Percentiles rank a stretch among this genome's conserved stretches.
These are phyloP conservation scores for Termitomyces sp. DNA, from an alignment of 768 basidiomycete species.

Conservation along the genomic window DNA sequence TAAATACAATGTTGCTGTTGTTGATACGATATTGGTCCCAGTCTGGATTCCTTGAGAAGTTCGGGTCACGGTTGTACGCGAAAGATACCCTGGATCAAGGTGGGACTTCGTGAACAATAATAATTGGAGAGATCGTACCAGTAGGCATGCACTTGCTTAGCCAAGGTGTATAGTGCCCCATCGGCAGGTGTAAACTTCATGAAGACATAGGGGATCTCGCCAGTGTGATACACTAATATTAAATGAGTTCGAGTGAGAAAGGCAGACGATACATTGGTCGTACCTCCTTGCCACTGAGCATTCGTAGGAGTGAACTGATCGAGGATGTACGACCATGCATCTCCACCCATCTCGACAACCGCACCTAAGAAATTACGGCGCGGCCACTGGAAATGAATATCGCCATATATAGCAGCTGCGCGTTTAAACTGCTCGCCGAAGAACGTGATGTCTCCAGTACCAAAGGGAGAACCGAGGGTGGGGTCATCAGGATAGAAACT, in stretches of 20 bases:
- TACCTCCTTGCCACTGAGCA: conserved; percentile 16
- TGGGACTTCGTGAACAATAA: background rate
- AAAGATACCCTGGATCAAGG: conserved; percentile 11
- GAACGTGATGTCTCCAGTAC: conserved; percentile 36
- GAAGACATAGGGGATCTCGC: conserved; percentile 16
- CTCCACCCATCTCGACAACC: conserved; percentile 5
- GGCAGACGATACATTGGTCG: background rate
- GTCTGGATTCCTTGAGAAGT: background rate
- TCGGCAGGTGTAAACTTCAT: conserved; percentile 14
- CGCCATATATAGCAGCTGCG: conserved; percentile 15
- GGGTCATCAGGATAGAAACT: conserved; percentile 35
- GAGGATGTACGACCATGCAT: conserved; percentile 14
- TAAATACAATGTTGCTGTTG: conserved; percentile 7
- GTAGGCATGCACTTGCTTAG: conserved; percentile 13
- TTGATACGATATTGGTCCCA: conserved; percentile 9
- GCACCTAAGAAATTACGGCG: conserved; percentile 13
- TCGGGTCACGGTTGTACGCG: conserved; percentile 12
- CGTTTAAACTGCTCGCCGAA: conserved; percentile 16
- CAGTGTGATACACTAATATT: conserved; percentile 12
- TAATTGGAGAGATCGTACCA: conserved; percentile 6
- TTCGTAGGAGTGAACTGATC: conserved; percentile 8
- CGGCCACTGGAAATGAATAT: conserved; percentile 16
- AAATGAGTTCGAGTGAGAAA: background rate
- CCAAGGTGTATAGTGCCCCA: conserved; percentile 6
- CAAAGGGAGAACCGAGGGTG: conserved; percentile 34